Evolutionary conservation across 192 early-diverging fungal genomes (phyloP), one percentile per base, ranked within the genome.

Genomic region (Entomortierella parvispora): DNA sequence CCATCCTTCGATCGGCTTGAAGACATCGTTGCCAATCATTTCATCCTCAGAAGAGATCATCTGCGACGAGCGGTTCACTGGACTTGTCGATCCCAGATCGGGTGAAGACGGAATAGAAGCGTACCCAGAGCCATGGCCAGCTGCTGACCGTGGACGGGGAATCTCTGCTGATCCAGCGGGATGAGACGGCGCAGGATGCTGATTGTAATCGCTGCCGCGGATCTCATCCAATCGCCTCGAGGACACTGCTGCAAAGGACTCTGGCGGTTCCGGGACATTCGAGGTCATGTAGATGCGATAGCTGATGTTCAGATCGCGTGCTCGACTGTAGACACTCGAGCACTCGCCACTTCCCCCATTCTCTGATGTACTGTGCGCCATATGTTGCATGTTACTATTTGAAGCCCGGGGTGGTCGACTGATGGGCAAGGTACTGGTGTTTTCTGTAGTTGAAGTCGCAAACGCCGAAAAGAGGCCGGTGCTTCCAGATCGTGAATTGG

Each of bases 251-350:
- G 74, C 65, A 68, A 77, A 77, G 43, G 68, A 63, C 42, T 77
- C 65, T 18, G 61, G 74, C 0, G 65, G 65, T 45, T 77, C 74
- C 7, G 51, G 32, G 2, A 77, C 74, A 29, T 77, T 77, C 5
- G 74, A 68, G 4, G 74, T 77, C 74, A 77, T 77, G 12, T 77
- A 77, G 28, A 77, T 68, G 2, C 66, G 60, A 25, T 77, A 77
- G 44, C 60, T 77, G 31, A 45, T 68, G 1, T 33, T 42, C 17
- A 77, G 45, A 2, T 68, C 65, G 2, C 74, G 65, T 9, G 57
- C 58, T 10, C 74, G 74, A 11, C 26, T 59, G 18, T 77, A 77
- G 6, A 68, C 54, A 40, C 74, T 64, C 12, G 74, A 68, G 29
- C 65, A 57, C 11, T 76, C 72, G 1, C 57, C 64, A 23, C 42